These are phyloP conservation scores for Monilinia vaccinii-corymbosi DNA, from an alignment of 2,329 filamentous ascomycete genomes.

Conservation along the genomic window DNA sequence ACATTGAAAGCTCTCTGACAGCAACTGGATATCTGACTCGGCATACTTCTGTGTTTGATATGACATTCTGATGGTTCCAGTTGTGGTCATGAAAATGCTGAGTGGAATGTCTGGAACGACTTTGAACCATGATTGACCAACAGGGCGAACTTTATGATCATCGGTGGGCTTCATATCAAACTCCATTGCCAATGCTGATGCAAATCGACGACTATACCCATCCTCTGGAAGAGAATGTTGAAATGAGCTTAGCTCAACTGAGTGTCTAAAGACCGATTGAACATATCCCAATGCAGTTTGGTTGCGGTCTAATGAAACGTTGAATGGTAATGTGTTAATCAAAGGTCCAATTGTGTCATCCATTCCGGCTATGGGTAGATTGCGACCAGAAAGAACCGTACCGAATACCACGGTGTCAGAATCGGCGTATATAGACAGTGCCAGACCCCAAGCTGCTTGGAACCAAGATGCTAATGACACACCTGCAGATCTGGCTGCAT, in stretches of 20 bases:
- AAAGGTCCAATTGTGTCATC: slow-evolving; percentile 29
- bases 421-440: slow-evolving; percentile 27
- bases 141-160: background rate
- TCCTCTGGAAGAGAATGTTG: slow-evolving; percentile 9
- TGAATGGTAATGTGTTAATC: slow-evolving; percentile 11
- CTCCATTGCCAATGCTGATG: slow-evolving; percentile 3
- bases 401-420: slow-evolving; percentile 31
- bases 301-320: background rate
- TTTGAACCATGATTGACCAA: background rate
- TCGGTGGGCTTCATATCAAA: background rate
- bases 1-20: background rate
- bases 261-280: slow-evolving; percentile 5
- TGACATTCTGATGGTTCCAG: slow-evolving; percentile 5
- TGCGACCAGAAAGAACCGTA: slow-evolving; percentile 30
- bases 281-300: slow-evolving; percentile 1
- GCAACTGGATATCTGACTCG: background rate
- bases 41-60: background rate
- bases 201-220: slow-evolving; percentile 7
- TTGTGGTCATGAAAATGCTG: background rate
- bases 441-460: slow-evolving; percentile 32
- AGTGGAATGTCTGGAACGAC: slow-evolving; percentile 1
- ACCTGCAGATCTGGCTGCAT: background rate
- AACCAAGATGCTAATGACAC: slow-evolving; percentile 15
- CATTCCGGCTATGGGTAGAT: slow-evolving; percentile 26
- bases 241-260: slow-evolving; percentile 3